Evolutionary conservation across 352 stramenopile species (phyloP).

Genomic region (Phytophthora aleatoria): DNA sequence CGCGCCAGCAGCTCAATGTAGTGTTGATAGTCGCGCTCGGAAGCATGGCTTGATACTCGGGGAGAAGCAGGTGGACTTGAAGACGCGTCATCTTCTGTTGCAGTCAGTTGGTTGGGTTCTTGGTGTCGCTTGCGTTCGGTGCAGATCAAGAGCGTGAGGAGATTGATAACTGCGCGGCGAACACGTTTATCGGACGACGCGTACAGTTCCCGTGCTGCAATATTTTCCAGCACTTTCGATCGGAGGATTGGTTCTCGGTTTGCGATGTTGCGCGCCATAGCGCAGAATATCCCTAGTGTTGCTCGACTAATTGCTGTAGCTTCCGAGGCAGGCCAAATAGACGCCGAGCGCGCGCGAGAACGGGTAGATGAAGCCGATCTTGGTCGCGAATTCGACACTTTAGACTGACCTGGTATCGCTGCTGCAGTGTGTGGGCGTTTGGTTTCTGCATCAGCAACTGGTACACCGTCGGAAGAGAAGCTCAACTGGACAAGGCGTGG

Average conservation of each 20-base stretch:
- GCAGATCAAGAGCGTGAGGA: constrained; percentile 67
- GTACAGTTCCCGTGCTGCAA: constrained; percentile 55
- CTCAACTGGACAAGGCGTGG: constrained; percentile 58
- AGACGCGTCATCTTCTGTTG: background rate
- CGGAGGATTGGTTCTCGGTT: constrained; percentile 69
- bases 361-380: constrained; percentile 18
- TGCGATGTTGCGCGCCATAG: constrained; percentile 56
- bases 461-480: constrained; percentile 30
- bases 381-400: constrained; percentile 6
- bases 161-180: constrained; percentile 55
- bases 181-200: constrained; percentile 67
- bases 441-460: constrained; percentile 1
- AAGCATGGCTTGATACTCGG: constrained; percentile 1
- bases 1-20: constrained; percentile 76
- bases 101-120: background rate
- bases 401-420: constrained; percentile 7
- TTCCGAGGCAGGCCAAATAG: constrained; percentile 26
- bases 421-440: constrained; percentile 27
- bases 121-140: constrained; percentile 47
- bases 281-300: constrained; percentile 60
- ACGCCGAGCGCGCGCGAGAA: constrained; percentile 12
- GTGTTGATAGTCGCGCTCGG: constrained; percentile 61
- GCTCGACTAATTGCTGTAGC: constrained; percentile 38
- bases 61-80: background rate
- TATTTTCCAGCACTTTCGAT: constrained; percentile 67